Evolutionary conservation across 2,329 filamentous ascomycete genomes (phyloP).

Genomic region (Paradendryphiella salina): DNA sequence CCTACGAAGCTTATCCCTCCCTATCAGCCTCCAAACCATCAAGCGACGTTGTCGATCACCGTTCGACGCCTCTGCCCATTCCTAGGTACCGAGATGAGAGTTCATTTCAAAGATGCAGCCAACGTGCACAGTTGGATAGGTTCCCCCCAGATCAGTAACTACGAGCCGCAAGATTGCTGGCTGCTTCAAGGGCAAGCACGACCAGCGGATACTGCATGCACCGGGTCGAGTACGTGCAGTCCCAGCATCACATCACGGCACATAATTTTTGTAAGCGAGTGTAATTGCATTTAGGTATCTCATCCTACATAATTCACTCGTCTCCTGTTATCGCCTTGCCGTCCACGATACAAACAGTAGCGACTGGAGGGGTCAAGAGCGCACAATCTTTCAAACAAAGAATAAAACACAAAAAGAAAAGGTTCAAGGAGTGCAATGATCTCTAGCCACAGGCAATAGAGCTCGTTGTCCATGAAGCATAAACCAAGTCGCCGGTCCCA

Average conservation of each 20-base stretch:
- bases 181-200: background rate
- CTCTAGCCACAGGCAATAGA: slow-evolving; percentile 42
- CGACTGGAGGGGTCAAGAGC: slow-evolving; percentile 13
- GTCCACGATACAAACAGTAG: slow-evolving; percentile 14
- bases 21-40: slow-evolving; percentile 18
- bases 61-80: slow-evolving; percentile 4
- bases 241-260: background rate
- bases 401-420: slow-evolving; percentile 22
- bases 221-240: background rate
- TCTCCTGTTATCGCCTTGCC: slow-evolving; percentile 12
- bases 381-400: slow-evolving; percentile 10
- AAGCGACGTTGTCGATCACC: slow-evolving; percentile 16
- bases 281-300: slow-evolving; percentile 43
- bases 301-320: slow-evolving; percentile 38
- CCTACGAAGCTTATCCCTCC: slow-evolving; percentile 18
- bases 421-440: slow-evolving; percentile 43
- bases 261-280: slow-evolving; percentile 32
- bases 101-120: background rate
- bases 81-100: slow-evolving; percentile 2
- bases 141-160: slow-evolving; percentile 4
- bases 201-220: background rate
- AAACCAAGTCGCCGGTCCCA: slow-evolving; percentile 18
- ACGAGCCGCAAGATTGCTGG: background rate
- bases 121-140: slow-evolving; percentile 7
- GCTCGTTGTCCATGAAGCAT: slow-evolving; percentile 35